Percentiles rank a stretch among this genome's conserved stretches.
These are phyloP conservation scores for Rhizopus sp. DNA, from an alignment of 371 early-diverging fungal species.

Conservation along the genomic window DNA sequence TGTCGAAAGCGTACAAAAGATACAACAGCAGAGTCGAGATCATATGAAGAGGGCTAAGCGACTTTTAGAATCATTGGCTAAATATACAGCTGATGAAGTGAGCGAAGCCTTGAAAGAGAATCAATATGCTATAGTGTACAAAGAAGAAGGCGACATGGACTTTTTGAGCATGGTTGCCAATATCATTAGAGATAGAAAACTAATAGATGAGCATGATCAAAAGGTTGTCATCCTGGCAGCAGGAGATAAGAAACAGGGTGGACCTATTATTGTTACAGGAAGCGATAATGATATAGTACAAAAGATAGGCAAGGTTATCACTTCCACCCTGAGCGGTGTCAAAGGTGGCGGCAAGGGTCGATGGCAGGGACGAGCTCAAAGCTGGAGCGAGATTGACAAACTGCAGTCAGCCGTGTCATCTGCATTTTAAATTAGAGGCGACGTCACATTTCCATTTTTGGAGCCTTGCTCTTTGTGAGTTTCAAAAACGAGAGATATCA, in stretches of 20 bases:
- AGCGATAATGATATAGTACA: slow-evolving; percentile 49
- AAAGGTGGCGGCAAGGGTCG: slow-evolving; percentile 71
- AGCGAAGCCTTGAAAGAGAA: slow-evolving; percentile 31
- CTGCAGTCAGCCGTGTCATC: slow-evolving; percentile 11
- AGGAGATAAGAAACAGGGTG: slow-evolving; percentile 53
- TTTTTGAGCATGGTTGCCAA: slow-evolving; percentile 38
- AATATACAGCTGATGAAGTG: slow-evolving; percentile 44
- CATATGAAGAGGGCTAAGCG: slow-evolving; percentile 46
- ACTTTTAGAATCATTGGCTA: slow-evolving; percentile 53
- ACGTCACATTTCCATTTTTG: not conserved
- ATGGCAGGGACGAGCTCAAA: slow-evolving; percentile 67
- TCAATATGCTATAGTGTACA: slow-evolving; percentile 41
- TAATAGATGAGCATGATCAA: slow-evolving; percentile 29
- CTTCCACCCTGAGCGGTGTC: slow-evolving; percentile 33
- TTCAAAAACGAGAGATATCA: not conserved
- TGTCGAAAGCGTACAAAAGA: slow-evolving; percentile 56
- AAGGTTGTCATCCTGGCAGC: slow-evolving; percentile 49
- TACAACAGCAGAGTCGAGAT: slow-evolving; percentile 44
- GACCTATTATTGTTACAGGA: slow-evolving; percentile 56
- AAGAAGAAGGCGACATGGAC: slow-evolving; percentile 66
- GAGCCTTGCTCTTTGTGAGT: not conserved
- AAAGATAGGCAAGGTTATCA: slow-evolving; percentile 43
- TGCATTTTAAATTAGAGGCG: not conserved
- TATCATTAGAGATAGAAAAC: slow-evolving; percentile 19
- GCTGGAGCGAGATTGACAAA: slow-evolving; percentile 55